A percentile compares a stretch with the other conserved stretches of the same genome.
Evolutionary conservation across 352 stramenopile genomes (phyloP).

Genomic region (Sclerospora graminicola): DNA sequence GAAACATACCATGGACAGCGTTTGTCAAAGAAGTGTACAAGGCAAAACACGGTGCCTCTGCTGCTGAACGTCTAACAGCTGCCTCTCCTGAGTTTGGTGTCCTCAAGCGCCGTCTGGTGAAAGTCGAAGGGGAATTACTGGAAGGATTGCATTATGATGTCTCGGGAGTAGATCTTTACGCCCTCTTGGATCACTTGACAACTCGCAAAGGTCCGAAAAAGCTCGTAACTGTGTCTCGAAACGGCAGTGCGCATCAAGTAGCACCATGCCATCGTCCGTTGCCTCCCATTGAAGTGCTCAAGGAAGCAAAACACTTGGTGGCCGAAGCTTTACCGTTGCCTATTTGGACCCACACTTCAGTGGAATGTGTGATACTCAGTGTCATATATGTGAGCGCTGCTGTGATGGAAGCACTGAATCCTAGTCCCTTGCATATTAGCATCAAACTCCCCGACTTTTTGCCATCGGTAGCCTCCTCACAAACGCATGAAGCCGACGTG

Average conservation of each 20-base stretch:
- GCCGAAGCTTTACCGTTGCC: constrained; percentile 37
- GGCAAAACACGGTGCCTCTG: constrained; percentile 28
- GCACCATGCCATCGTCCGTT: constrained; percentile 12
- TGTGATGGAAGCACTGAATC: constrained; percentile 27
- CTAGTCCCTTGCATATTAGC: not conserved
- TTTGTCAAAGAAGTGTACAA: constrained; percentile 72
- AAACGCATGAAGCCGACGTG: constrained; percentile 30
- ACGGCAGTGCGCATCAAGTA: constrained; percentile 3
- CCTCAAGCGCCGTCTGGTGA: constrained; percentile 46
- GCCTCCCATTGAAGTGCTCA: constrained; percentile 40
- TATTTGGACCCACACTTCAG: constrained; percentile 50
- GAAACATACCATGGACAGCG: constrained; percentile 40
- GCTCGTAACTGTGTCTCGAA: constrained; percentile 8
- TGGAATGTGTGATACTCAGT: constrained; percentile 60
- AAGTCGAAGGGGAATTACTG: constrained; percentile 47
- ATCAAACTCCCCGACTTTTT: constrained; percentile 31
- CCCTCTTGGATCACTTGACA: constrained; percentile 58
- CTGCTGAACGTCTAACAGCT: constrained; percentile 11
- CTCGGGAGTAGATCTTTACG: constrained; percentile 56
- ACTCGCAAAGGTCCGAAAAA: constrained; percentile 37
- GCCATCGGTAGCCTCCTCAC: constrained; percentile 30
- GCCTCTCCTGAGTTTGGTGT: constrained; percentile 41
- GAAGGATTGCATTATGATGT: constrained; percentile 73
- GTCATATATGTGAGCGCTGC: constrained; percentile 61
- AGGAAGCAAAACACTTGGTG: constrained; percentile 59